phyloP scores from a whole-genome alignment of 2,329 filamentous ascomycete species.

The Rasamsonia emersonii region DNA sequence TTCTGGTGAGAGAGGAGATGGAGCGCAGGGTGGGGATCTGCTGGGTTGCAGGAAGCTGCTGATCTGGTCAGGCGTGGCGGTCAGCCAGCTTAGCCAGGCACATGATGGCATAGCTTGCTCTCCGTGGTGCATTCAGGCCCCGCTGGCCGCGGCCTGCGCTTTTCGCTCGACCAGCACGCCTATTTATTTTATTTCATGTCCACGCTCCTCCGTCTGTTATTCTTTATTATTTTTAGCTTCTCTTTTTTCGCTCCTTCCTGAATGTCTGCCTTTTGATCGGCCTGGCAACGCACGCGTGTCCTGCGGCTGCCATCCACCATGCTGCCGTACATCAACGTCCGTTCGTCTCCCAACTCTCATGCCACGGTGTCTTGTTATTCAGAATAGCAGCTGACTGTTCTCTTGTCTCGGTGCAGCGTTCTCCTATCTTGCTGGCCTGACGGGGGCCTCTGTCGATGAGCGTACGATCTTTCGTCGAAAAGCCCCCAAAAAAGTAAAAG shows the following conservation, averaged over 20 bases:
- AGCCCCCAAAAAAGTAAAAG: no score
- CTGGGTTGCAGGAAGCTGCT: neutral
- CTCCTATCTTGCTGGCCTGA: conserved; percentile 45
- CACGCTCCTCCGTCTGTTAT: no score
- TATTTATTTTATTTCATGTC: conserved; percentile 1
- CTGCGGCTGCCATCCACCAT: conserved; percentile 32
- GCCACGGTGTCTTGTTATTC: neutral
- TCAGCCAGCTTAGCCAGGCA: conserved; percentile 4
- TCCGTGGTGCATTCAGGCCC: conserved; percentile 1
- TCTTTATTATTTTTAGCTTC: no score
- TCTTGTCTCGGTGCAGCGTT: conserved; percentile 32
- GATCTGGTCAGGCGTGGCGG: conserved; percentile 6
- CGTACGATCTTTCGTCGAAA: no score
- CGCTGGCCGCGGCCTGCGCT: neutral
- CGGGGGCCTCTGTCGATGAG: conserved; percentile 59
- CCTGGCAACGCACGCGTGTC: conserved; percentile 1
- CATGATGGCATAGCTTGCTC: conserved; percentile 8
- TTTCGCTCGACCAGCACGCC: conserved; percentile 1
- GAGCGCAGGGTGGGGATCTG: neutral
- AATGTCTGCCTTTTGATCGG: neutral
- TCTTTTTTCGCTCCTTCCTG: no score
- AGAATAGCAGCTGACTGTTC: conserved; percentile 1
- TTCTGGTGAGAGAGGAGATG: no score
- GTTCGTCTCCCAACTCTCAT: conserved; percentile 34
- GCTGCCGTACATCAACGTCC: conserved; percentile 56